Evolutionary conservation across 257 asterid genomes (phyloP), one percentile per base, ranked within the genome.

Genomic region (Thymus quinquecostatus): DNA sequence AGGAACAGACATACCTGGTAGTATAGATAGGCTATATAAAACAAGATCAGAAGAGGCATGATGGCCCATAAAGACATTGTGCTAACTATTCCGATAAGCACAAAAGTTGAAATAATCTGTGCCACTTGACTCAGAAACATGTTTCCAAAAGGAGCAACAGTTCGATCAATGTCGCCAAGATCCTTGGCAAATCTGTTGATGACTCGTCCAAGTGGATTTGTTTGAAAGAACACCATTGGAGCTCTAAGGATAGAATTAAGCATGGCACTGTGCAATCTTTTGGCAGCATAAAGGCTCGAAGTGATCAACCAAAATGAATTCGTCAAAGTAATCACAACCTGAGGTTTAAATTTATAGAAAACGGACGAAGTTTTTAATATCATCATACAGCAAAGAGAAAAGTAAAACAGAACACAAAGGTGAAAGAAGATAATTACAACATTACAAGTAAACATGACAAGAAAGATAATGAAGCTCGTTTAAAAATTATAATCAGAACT

Each of bases 221-320:
- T 91, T 80, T 94, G 98, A 69, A 94, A 94, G 86, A 94, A 94
- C 67, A 92, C 93, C 98, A 94, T 94, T 53, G 99, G 99, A 78
- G 96, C 98, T 86, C 93, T 85, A 77, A 94, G 91, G 50, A 91
- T 89, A 54, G 99, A 84, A 55, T 73, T 67, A 40, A 94, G 92
- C 98, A 94, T 91, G 66, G 82, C 86, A 65, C 66, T 84, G 66
- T 94, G 99, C 82, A 94, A 78, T 73, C 78, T 84, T 82, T 73
- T 78, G 68, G 99, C 98, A 66, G 99, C 99, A 75, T 80, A 79
- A 70, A 94, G 97, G 82, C 99, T 94, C 44, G 99, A 85, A 5
- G 83, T 80, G 79, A 94, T 89, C 87, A 94, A 59, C 99, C 99
- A 94, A 89, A 91, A 94, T 33, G 99, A 89, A 80, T 91, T 94